Conservation (phyloP, 352 stramenopile species). For the Phytophthora citrophthora region DNA sequence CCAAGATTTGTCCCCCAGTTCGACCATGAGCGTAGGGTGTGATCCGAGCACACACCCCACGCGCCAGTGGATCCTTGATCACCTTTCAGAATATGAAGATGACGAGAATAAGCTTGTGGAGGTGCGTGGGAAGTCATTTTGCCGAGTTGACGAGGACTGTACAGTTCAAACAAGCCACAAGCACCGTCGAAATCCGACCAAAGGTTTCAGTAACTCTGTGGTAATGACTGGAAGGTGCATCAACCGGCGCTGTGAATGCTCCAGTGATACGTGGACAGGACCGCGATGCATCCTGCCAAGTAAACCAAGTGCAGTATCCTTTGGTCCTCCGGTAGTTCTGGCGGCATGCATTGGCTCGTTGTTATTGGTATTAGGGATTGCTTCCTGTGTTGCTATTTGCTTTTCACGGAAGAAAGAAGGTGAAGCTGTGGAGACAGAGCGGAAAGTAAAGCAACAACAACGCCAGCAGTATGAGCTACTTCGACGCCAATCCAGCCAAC, state of each 20-base stretch:
- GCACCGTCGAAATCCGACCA: neutral
- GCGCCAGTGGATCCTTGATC: slow-evolving; percentile 73
- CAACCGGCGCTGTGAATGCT: slow-evolving; percentile 51
- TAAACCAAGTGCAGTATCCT: slow-evolving; percentile 15
- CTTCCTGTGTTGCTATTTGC: slow-evolving; percentile 23
- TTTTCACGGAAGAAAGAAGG: slow-evolving; percentile 20
- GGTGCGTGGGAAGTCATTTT: slow-evolving; percentile 73
- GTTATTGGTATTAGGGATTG: slow-evolving; percentile 20
- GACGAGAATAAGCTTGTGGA: slow-evolving; percentile 59
- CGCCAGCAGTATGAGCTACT: slow-evolving; percentile 31
- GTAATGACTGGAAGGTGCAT: slow-evolving; percentile 45
- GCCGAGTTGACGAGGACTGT: slow-evolving; percentile 61
- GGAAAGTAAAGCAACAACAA: slow-evolving; percentile 39
- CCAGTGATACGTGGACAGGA: slow-evolving; percentile 43
- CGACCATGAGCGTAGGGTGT: slow-evolving; percentile 63
- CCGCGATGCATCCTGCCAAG: slow-evolving; percentile 53
- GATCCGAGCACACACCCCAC: slow-evolving; percentile 74
- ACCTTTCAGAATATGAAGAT: slow-evolving; percentile 81
- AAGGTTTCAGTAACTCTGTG: neutral
- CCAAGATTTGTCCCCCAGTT: slow-evolving; percentile 50
- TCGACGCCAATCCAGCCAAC: slow-evolving; percentile 26
- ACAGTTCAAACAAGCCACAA: slow-evolving; percentile 37
- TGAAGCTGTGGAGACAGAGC: slow-evolving; percentile 18
- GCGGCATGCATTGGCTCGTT: slow-evolving; percentile 21
- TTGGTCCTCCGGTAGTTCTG: slow-evolving; percentile 32